Evolutionary conservation across 495 filamentous ascomycete genomes (phyloP), one percentile per base, ranked within the genome.

Genomic region (Penicillium silybi): DNA sequence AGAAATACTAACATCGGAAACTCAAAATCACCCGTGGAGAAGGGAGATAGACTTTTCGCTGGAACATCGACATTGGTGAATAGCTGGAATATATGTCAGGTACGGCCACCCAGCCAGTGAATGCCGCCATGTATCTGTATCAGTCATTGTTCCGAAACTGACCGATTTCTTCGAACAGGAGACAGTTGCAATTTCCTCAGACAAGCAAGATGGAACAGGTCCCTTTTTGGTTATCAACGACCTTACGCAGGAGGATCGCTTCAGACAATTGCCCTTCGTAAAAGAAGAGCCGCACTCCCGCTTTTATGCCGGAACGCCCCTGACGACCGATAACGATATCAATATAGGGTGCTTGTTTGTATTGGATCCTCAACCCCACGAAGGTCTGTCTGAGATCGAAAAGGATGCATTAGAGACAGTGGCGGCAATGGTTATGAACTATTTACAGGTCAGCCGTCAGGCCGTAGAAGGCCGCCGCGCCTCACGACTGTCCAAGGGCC

Each of bases 311-410:
- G 76, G 76, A 41, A 78, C 73, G 2, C 69, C 71, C 8, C 74
- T 91, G 16, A 78, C 84, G 2, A 88, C 85, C 0, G 82, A 80
- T 10, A 75, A 72, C 20, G 86, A 84, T 13, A 79, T 88, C 54
- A 83, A 84, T 23, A 86, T 91, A 48, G 87, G 87, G 15, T 83
- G 79, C 16, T 73, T 88, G 39, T 88, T 84, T 52, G 72, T 87
- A 9, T 64, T 88, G 0, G 86, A 90, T 61, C 66, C 62, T 0
- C 64, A 66, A 15, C 65, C 69, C 10, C 73, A 65, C 15, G 37
- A 63, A 27, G 59, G 60, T 2, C 53, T 79, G 17, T 59, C 48
- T 4, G 27, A 61, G 2, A 44, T 47, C 16, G 70, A 79, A 38
- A 68, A 63, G 48, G 66, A 68, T 18, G 66, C 63, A 6, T 54